These are phyloP conservation scores for Corinectria fuckeliana DNA, from an alignment of 2,329 filamentous ascomycete genomes.

Conservation along the genomic window DNA sequence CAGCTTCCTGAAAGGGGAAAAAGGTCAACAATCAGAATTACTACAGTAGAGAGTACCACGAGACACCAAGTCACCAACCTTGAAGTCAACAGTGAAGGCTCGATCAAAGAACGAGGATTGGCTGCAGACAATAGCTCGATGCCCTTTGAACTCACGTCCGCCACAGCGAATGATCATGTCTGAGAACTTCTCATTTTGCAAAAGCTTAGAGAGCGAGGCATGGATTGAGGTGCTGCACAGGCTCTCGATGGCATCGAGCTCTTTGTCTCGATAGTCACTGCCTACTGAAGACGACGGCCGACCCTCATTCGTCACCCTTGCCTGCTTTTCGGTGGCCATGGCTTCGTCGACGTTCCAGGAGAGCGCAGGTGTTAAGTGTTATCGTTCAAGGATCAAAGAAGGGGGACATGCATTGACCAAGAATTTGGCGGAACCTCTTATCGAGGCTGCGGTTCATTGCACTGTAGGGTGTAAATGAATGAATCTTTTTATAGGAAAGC, in stretches of 20 bases:
- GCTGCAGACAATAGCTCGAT: slow-evolving; percentile 44
- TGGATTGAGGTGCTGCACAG: slow-evolving; percentile 6
- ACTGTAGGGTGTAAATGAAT: background rate
- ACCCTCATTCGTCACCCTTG: background rate
- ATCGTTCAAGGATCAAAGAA: background rate
- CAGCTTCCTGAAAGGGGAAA: slow-evolving; percentile 30
- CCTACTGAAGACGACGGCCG: background rate
- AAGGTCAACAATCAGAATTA: background rate
- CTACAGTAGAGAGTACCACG: too few relatives aligned
- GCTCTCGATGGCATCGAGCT: background rate
- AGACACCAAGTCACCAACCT: slow-evolving; percentile 35
- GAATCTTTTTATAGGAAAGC: background rate
- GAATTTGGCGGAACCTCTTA: background rate
- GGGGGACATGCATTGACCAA: background rate
- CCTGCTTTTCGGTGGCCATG: background rate
- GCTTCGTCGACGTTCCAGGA: background rate
- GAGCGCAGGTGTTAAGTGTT: background rate
- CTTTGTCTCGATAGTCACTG: background rate
- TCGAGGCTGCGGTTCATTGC: background rate
- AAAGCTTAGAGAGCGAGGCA: background rate
- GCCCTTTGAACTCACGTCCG: slow-evolving; percentile 39
- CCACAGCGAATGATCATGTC: slow-evolving; percentile 44
- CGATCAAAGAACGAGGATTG: slow-evolving; percentile 43
- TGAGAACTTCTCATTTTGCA: slow-evolving; percentile 32
- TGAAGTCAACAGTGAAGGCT: slow-evolving; percentile 36